Conservation (phyloP, 768 basidiomycete genomes). For the Dioszegia hungarica region DNA sequence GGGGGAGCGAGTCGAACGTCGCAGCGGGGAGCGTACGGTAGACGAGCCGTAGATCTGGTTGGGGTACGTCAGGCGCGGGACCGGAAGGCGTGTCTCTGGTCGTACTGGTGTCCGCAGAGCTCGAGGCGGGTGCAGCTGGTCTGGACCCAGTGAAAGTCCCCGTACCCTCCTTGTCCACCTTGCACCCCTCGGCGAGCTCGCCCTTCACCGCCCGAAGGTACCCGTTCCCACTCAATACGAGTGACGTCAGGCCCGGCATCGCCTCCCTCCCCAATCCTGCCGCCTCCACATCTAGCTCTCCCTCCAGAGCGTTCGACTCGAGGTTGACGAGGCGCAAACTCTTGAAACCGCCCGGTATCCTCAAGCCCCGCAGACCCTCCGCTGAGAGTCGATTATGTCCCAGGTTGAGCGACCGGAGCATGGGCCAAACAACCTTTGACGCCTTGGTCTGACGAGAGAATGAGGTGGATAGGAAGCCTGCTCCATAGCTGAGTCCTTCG, state of each 20-base stretch:
- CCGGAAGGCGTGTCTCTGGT: not conserved
- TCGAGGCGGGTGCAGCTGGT: not conserved
- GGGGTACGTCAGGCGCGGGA: slow-evolving; percentile 7
- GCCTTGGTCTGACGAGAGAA: slow-evolving; percentile 23
- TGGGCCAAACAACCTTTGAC: slow-evolving; percentile 18
- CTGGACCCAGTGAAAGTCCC: not conserved
- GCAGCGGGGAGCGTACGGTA: slow-evolving; percentile 36
- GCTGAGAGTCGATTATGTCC: slow-evolving; percentile 20
- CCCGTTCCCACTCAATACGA: slow-evolving; percentile 26
- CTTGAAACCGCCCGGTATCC: not conserved
- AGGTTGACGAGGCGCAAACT: slow-evolving; percentile 26
- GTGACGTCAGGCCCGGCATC: slow-evolving; percentile 21
- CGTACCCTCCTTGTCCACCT: slow-evolving; percentile 24
- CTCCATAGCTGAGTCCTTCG: slow-evolving; percentile 37
- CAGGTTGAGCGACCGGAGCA: slow-evolving; percentile 27
- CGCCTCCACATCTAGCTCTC: slow-evolving; percentile 17
- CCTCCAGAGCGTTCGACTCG: slow-evolving; percentile 27
- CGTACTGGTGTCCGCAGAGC: not conserved
- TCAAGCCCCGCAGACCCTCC: slow-evolving; percentile 10
- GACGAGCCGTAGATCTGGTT: slow-evolving; percentile 23
- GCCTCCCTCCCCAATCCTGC: slow-evolving; percentile 12
- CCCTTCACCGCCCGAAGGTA: slow-evolving; percentile 16
- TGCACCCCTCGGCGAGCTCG: slow-evolving; percentile 8
- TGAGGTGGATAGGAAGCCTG: slow-evolving; percentile 35
- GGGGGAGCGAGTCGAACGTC: slow-evolving; percentile 39